Percentiles rank a stretch among this genome's conserved stretches.
Evolutionary conservation across 192 early-diverging fungal genomes (phyloP).

Genomic region (Phlyctochytrium bullatum): DNA sequence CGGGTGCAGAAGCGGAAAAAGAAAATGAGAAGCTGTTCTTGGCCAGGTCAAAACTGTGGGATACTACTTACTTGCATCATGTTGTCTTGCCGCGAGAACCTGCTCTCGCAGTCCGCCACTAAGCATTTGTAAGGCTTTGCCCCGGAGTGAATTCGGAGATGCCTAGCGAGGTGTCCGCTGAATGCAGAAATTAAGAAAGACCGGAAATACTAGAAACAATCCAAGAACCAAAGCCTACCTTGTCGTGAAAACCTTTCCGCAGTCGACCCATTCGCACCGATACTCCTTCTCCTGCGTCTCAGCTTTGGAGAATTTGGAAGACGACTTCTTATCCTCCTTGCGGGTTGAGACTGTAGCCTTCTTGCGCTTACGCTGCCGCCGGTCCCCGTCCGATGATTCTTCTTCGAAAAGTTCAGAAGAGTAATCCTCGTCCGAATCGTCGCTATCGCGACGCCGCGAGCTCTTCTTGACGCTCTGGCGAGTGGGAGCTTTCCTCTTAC

Average conservation of each 20-base stretch:
- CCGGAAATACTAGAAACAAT: not conserved
- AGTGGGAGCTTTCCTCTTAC: too few relatives aligned
- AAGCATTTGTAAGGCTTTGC: slow-evolving; percentile 29
- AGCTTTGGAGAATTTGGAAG: too few relatives aligned
- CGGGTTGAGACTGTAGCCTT: too few relatives aligned
- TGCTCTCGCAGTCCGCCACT: slow-evolving; percentile 18
- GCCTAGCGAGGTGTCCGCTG: slow-evolving; percentile 8
- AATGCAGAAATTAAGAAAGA: slow-evolving; percentile 1
- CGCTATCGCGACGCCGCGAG: too few relatives aligned
- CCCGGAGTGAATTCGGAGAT: slow-evolving; percentile 31
- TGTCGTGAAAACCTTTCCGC: slow-evolving; percentile 18
- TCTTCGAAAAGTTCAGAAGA: too few relatives aligned
- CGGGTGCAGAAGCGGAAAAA: not conserved
- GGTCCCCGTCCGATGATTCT: too few relatives aligned
- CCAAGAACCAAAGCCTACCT: slow-evolving; percentile 9
- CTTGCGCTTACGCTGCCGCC: too few relatives aligned
- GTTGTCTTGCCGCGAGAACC: slow-evolving; percentile 37
- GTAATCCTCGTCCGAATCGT: too few relatives aligned
- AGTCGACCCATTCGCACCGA: slow-evolving; percentile 8
- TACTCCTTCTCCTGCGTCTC: not conserved
- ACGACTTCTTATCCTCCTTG: too few relatives aligned
- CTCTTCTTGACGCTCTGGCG: too few relatives aligned
- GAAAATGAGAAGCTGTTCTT: not conserved
- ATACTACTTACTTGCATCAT: slow-evolving; percentile 33
- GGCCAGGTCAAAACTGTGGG: not conserved